Evolutionary conservation across 2,329 filamentous ascomycete genomes (phyloP).

Genomic region (Aspergillus clavatus): DNA sequence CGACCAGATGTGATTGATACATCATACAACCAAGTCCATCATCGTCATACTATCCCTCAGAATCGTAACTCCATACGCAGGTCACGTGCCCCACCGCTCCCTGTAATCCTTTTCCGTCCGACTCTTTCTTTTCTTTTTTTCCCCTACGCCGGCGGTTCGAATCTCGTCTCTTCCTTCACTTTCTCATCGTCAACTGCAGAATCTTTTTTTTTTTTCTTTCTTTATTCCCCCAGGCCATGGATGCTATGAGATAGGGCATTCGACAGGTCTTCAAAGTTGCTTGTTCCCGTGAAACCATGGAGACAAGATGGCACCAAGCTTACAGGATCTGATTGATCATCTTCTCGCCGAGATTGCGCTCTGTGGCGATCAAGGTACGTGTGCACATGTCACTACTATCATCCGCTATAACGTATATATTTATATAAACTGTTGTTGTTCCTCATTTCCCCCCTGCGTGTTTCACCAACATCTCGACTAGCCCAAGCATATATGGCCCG

Average conservation of each 20-base stretch:
- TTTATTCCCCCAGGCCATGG: background rate
- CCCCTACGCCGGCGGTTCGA: conserved; percentile 28
- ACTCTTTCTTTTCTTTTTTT: conserved; percentile 3
- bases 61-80: no score
- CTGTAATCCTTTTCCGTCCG: conserved; percentile 1
- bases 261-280: background rate
- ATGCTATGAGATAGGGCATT: background rate
- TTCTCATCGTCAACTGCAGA: background rate
- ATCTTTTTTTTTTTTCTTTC: conserved; percentile 5
- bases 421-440: no score
- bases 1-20: no score
- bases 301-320: conserved; percentile 43
- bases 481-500: background rate
- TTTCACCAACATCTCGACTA: conserved; percentile 3
- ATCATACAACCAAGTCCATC: no score
- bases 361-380: conserved; percentile 49
- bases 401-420: no score
- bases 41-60: no score
- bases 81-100: conserved; percentile 2
- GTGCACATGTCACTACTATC: background rate
- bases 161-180: conserved; percentile 20
- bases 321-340: conserved; percentile 55
- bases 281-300: conserved; percentile 8
- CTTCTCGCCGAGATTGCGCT: conserved; percentile 57
- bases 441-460: conserved; percentile 8